Base-by-base conservation (phyloP, 345 rosid genomes). In the Kernera saxatilis region DNA sequence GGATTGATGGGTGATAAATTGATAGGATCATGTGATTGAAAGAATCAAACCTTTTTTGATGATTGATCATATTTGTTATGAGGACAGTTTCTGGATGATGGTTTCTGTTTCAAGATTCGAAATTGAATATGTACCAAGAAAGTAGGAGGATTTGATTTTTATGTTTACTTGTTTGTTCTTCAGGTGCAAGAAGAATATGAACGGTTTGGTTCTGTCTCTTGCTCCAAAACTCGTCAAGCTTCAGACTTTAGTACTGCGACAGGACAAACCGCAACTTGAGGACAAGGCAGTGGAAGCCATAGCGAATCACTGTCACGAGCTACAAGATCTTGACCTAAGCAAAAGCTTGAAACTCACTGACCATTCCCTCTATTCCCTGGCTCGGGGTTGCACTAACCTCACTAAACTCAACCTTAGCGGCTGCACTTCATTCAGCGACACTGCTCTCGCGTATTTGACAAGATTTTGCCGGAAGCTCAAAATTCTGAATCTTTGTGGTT, bases 331-430 rank as follows among this genome's bases (percentile, higher is more conserved):
- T 72, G 98, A 93, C 71, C 86, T 93, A 12, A 93, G 98, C 85
- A 93, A 89, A 82, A 93, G 98, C 85, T 91, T 89, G 79, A 93
- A 85, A 82, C 91, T 93, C 30, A 83, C 80, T 44, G 96, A 89
- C 69, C 64, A 26, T 44, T 86, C 99, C 27, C 80, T 94, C 26
- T 78, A 81, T 77, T 87, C 85, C 1, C 69, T 94, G 48, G 91
- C 99, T 70, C 89, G 67, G 37, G 99, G 99, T 63, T 91, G 93
- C 54, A 87, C 89, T 21, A 78, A 82, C 65, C 97, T 93, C 25
- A 72, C 82, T 9, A 94, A 82, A 70, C 97, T 94, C 79, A 94
- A 88, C 83, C 89, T 94, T 62, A 94, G 99, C 14, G 97, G 95
- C 22, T 91, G 97, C 80, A 84, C 85, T 7, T 74, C 93, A 3